A percentile compares a stretch with the other conserved stretches of the same genome.
phyloP scores from a whole-genome alignment of 371 early-diverging fungal genomes.

The Thermomucor indicae-seudaticae region DNA sequence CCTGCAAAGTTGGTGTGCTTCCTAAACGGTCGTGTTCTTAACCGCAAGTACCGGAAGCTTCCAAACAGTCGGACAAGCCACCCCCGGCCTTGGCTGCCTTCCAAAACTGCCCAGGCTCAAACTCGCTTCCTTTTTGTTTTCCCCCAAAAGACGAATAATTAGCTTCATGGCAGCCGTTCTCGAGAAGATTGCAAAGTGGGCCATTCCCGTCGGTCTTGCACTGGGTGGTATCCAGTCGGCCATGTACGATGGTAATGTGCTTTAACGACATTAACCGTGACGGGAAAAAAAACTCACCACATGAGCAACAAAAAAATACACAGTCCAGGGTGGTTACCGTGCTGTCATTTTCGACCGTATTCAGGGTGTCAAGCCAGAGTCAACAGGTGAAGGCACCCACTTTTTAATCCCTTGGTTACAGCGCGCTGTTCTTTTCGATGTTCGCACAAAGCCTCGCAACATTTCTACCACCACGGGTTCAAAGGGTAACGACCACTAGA shows the following conservation, averaged over 20 bases:
- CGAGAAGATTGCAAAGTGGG: conserved; percentile 59
- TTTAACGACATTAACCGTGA: background rate
- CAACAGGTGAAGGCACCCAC: conserved; percentile 94
- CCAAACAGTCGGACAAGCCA: too few relatives aligned
- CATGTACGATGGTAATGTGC: conserved; percentile 89
- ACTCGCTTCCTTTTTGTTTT: too few relatives aligned
- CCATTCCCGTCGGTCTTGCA: conserved; percentile 64
- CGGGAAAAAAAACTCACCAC: background rate
- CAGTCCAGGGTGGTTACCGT: conserved; percentile 94
- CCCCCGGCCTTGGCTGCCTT: too few relatives aligned
- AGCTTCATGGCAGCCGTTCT: conserved; percentile 49
- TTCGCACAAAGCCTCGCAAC: conserved; percentile 93
- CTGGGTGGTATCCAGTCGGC: conserved; percentile 70
- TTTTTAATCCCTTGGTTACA: conserved; percentile 94
- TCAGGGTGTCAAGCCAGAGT: conserved; percentile 81
- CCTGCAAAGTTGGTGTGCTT: too few relatives aligned
- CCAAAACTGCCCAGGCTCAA: too few relatives aligned
- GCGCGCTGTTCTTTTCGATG: conserved; percentile 78
- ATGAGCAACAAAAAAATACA: background rate
- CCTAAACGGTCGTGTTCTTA: too few relatives aligned
- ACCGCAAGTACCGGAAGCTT: too few relatives aligned
- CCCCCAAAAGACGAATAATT: too few relatives aligned
- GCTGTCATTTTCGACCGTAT: conserved; percentile 97
- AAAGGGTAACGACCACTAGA: conserved; percentile 18
- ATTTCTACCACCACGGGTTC: conserved; percentile 94